Evolutionary conservation across 768 basidiomycete genomes (phyloP).

Genomic region (Gyrodon lividus): DNA sequence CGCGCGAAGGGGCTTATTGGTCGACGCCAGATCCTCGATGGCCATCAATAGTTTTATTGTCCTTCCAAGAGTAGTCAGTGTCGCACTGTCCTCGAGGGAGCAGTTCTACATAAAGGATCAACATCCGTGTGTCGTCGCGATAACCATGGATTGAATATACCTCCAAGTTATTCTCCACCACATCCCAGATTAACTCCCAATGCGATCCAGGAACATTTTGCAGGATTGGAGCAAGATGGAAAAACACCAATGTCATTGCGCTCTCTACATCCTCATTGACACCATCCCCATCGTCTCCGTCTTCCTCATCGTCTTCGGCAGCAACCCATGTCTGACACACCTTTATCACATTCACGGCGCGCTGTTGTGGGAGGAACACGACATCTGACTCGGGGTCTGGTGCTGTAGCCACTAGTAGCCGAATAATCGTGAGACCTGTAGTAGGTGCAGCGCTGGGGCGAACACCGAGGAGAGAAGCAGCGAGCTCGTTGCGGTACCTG

Average conservation of each 20-base stretch:
- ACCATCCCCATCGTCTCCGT: slow-evolving; percentile 49
- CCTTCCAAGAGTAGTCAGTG: slow-evolving; percentile 63
- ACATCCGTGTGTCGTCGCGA: neutral
- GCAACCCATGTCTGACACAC: slow-evolving; percentile 82
- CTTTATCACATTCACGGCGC: slow-evolving; percentile 87
- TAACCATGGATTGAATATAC: slow-evolving; percentile 37
- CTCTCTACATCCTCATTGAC: slow-evolving; percentile 78
- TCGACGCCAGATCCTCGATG: slow-evolving; percentile 65
- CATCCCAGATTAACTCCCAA: slow-evolving; percentile 91
- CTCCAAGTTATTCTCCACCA: slow-evolving; percentile 87
- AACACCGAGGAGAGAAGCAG: slow-evolving; percentile 74
- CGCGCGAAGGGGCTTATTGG: slow-evolving; percentile 72
- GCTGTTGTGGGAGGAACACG: slow-evolving; percentile 78
- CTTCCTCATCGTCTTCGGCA: slow-evolving; percentile 39
- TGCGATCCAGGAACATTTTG: slow-evolving; percentile 85
- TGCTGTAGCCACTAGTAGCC: slow-evolving; percentile 67
- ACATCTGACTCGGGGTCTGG: slow-evolving; percentile 78
- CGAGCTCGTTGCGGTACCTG: slow-evolving; percentile 86
- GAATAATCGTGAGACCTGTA: slow-evolving; percentile 66
- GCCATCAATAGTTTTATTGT: slow-evolving; percentile 65
- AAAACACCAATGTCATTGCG: slow-evolving; percentile 70
- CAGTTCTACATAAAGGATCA: slow-evolving; percentile 46
- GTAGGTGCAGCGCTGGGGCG: slow-evolving; percentile 59
- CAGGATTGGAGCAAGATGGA: slow-evolving; percentile 78
- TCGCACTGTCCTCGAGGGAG: slow-evolving; percentile 54